A percentile compares a stretch with the other conserved stretches of the same genome.
Evolutionary conservation across 2,329 filamentous ascomycete genomes (phyloP).

Genomic region (Cladosporium sp.): DNA sequence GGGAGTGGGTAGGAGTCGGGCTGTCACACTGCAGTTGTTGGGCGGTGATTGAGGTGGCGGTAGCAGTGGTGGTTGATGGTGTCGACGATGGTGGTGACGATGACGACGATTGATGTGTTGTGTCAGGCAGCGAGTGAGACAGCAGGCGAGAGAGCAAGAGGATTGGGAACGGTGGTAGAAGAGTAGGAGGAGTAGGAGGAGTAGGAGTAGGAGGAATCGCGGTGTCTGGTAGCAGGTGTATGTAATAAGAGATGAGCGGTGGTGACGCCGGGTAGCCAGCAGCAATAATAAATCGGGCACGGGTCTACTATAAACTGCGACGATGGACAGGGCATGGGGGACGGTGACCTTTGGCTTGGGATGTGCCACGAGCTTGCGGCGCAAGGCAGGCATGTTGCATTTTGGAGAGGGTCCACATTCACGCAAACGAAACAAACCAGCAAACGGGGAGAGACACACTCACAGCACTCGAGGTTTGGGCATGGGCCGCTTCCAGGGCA

Average conservation of each 20-base stretch:
- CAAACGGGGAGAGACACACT: conserved; percentile 11
- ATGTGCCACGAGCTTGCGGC: conserved; percentile 3
- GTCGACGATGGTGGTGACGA: neutral
- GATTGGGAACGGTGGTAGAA: neutral
- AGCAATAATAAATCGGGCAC: neutral
- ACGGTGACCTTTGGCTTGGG: neutral
- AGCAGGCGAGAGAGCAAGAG: neutral
- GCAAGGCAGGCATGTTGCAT: conserved; percentile 12
- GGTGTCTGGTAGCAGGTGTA: neutral
- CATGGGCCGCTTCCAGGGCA: conserved; percentile 8
- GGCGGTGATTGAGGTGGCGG: neutral
- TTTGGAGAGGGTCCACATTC: conserved; percentile 6
- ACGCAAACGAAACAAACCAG: conserved; percentile 13
- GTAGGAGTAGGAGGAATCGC: neutral
- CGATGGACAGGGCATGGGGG: neutral
- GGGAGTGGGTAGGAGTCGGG: neutral
- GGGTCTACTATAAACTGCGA: neutral
- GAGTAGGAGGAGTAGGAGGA: neutral
- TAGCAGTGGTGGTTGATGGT: too few relatives aligned
- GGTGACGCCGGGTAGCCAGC: neutral
- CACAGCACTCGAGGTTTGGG: conserved; percentile 4
- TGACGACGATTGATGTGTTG: neutral
- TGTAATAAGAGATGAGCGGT: neutral
- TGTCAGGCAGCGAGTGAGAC: too few relatives aligned
- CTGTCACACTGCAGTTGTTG: neutral